Evolutionary conservation across 2,329 filamentous ascomycete genomes (phyloP).

Genomic region (Cercospora zeina): DNA sequence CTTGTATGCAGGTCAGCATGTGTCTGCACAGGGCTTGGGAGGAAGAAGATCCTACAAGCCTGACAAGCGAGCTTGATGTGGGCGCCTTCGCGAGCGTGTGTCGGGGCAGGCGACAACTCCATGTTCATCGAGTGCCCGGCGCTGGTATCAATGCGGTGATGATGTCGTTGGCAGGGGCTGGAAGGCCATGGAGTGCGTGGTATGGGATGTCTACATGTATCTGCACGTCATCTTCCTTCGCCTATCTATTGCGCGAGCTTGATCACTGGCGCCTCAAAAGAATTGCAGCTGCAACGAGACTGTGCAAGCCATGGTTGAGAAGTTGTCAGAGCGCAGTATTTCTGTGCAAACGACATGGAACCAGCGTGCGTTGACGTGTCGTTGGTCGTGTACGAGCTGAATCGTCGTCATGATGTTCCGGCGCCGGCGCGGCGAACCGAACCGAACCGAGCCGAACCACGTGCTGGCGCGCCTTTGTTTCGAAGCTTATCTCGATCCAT

Average conservation of each 20-base stretch:
- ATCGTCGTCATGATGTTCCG: too few species aligned
- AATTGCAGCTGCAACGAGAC: neutral
- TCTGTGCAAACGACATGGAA: too few species aligned
- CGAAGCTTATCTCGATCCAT: neutral
- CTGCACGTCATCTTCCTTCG: neutral
- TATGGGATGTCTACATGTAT: neutral
- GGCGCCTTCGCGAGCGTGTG: neutral
- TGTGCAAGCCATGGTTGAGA: neutral
- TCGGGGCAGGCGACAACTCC: constrained; percentile 6
- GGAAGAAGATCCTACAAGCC: constrained; percentile 20
- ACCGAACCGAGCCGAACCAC: neutral
- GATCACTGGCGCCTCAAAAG: neutral
- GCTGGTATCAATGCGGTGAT: neutral
- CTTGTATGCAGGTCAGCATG: neutral
- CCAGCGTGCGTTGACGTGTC: neutral
- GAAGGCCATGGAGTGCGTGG: too few species aligned
- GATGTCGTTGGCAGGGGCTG: neutral
- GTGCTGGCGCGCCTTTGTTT: neutral
- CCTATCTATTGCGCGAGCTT: neutral
- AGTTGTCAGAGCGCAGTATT: neutral
- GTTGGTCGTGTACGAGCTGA: neutral
- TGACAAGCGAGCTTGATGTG: constrained; percentile 38
- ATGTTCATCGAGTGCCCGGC: neutral
- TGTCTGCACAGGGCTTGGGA: neutral
- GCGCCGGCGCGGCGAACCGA: too few species aligned